Percentiles rank a stretch among this genome's conserved stretches.
Conservation (phyloP, 164 flowering plant species). For the Dillenia turbinata region DNA sequence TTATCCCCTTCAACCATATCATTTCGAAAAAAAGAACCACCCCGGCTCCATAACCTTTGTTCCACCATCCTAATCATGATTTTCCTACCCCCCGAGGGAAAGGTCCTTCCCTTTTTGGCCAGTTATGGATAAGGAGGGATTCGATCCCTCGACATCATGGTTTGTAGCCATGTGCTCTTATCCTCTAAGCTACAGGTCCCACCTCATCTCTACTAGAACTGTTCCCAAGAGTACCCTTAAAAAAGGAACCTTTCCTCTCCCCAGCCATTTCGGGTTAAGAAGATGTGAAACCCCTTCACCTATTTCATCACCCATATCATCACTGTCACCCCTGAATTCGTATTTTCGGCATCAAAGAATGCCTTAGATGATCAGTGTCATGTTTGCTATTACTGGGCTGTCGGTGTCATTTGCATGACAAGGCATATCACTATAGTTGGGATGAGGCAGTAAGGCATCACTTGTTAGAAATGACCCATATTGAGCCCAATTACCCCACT, state of each 20-base stretch:
- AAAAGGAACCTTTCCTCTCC: slow-evolving; percentile 1
- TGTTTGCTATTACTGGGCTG: too few species aligned
- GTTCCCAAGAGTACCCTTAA: slow-evolving; percentile 5
- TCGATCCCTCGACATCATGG: not conserved
- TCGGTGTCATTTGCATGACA: too few species aligned
- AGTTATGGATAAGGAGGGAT: not conserved
- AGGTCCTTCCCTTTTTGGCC: not conserved
- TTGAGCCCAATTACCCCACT: too few species aligned
- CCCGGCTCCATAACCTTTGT: not conserved
- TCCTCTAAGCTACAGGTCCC: slow-evolving; percentile 9
- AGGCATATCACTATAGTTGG: too few species aligned
- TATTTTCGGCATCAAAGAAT: too few species aligned
- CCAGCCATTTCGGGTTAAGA: slow-evolving; percentile 5
- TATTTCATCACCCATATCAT: too few species aligned
- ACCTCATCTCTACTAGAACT: slow-evolving; percentile 6
- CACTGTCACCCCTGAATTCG: too few species aligned
- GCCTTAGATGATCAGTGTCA: too few species aligned
- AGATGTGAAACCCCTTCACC: not conserved
- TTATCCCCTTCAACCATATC: not conserved
- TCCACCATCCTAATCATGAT: not conserved
- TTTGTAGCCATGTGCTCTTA: not conserved
- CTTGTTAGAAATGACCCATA: too few species aligned
- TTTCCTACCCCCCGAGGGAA: not conserved
- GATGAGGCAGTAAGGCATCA: too few species aligned
- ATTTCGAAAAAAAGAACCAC: not conserved